Evolutionary conservation across 352 stramenopile genomes (phyloP), one percentile per base, ranked within the genome.

Genomic region (Sclerospora graminicola): DNA sequence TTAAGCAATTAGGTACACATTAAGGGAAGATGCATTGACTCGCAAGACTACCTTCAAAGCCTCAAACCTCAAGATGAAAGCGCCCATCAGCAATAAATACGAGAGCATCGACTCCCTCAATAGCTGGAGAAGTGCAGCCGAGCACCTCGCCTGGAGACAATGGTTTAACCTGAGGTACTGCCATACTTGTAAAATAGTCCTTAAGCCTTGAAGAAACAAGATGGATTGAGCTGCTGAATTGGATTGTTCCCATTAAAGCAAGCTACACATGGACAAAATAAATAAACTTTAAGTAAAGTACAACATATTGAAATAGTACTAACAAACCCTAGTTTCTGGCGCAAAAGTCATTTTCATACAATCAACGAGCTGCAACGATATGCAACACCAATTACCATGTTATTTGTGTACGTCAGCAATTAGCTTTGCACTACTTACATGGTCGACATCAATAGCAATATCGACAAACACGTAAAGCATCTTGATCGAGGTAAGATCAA

Each of bases 391-490:
- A n/a, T n/a, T n/a, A 30, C 13, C 21, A 41, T 43, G 8, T 16
- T 18, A 13, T 60, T 37, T 19, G 31, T 27, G 18, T 40, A 9
- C 10, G 19, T 6, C 5, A 29, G n/a, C n/a, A 38, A 32, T 2
- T 8, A 34, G 21, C 27, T 10, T 21, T 7, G 23, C 16, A 15
- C 3, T 16, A 45, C 74, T 27, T 68, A 89, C 81, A 48, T 99
- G 96, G 0, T 92, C 69, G 2, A 98, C 86, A 65, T 99, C 95
- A 38, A 99, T 98, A 11, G 85, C 74, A 56, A 99, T 99, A 65
- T 99, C 96, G 31, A 99, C 97, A 63, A 99, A 99, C 1, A 99
- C 95, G 65, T 99, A 99, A 11, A 99, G 67, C 73, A 95, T 93
- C 59, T 95, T 95, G 50, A 98, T 94, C 16, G 77, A 82, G 11